phyloP scores from a whole-genome alignment of 768 basidiomycete genomes.

The Galerina sulciceps region DNA sequence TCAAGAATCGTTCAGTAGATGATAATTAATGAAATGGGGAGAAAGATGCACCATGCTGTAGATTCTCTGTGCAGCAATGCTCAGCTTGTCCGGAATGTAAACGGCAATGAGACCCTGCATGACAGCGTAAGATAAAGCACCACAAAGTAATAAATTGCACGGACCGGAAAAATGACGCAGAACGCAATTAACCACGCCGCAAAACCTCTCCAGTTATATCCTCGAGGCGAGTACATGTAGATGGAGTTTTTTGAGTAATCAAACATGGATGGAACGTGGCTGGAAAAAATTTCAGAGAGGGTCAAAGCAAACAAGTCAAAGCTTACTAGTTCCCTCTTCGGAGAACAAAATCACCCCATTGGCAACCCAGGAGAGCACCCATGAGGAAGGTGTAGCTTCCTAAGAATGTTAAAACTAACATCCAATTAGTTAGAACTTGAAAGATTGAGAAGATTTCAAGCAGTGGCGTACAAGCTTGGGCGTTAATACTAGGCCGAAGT shows the following conservation, averaged over 20 bases:
- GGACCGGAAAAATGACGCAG: conserved; percentile 15
- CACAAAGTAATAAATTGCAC: not conserved
- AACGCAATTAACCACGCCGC: conserved; percentile 14
- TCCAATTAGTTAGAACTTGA: not conserved
- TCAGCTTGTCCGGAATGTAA: conserved; percentile 17
- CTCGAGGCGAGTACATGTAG: conserved; percentile 12
- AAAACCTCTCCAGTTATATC: conserved; percentile 20
- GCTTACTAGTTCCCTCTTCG: conserved; percentile 19
- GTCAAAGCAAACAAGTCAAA: too few relatives aligned
- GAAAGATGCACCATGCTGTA: conserved; percentile 11
- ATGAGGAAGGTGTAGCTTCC: conserved; percentile 21
- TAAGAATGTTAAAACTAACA: conserved; percentile 15
- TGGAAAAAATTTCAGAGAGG: not conserved
- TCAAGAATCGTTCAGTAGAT: not conserved
- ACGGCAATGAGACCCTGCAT: conserved; percentile 14
- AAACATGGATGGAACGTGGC: conserved; percentile 19
- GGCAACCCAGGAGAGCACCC: conserved; percentile 19
- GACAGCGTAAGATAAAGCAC: not conserved
- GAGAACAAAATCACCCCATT: conserved; percentile 17
- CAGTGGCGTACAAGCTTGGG: conserved; percentile 8
- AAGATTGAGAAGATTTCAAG: too few relatives aligned
- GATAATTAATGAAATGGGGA: not conserved
- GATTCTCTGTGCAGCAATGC: conserved; percentile 2
- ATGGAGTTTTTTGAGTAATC: conserved; percentile 5
- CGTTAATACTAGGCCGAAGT: conserved; percentile 2